phyloP scores from a whole-genome alignment of 2,329 filamentous ascomycete genomes.

The Rugonectria rugulosa region DNA sequence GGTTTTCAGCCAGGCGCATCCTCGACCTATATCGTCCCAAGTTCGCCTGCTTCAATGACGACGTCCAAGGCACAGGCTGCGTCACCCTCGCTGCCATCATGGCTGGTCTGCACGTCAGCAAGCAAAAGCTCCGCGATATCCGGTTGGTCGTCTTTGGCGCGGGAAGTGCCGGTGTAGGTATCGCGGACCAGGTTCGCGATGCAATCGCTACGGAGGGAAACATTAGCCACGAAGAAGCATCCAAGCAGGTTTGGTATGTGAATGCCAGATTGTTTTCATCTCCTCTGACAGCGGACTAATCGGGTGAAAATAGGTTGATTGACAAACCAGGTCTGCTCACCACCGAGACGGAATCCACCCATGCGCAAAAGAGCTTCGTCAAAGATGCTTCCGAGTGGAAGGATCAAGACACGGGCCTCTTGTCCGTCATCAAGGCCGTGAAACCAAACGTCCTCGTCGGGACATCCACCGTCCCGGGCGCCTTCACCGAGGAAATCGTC shows the following conservation, averaged over 20 bases:
- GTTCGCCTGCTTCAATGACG: slow-evolving; percentile 89
- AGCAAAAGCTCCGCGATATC: slow-evolving; percentile 71
- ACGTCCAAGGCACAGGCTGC: slow-evolving; percentile 88
- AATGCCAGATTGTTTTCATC: not conserved
- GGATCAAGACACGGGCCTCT: slow-evolving; percentile 63
- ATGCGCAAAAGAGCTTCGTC: slow-evolving; percentile 73
- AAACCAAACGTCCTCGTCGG: slow-evolving; percentile 85
- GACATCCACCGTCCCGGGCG: slow-evolving; percentile 78
- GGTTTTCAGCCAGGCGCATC: slow-evolving; percentile 68
- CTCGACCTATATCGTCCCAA: slow-evolving; percentile 77
- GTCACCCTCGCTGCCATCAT: slow-evolving; percentile 86
- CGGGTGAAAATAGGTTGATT: slow-evolving; percentile 65
- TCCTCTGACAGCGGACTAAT: not conserved
- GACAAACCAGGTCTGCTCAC: slow-evolving; percentile 83
- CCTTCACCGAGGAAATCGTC: slow-evolving; percentile 79
- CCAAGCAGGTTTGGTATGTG: slow-evolving; percentile 77
- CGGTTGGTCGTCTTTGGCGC: slow-evolving; percentile 80
- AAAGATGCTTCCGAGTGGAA: slow-evolving; percentile 71
- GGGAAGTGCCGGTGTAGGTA: slow-evolving; percentile 83
- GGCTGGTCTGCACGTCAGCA: slow-evolving; percentile 74
- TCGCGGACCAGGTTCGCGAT: slow-evolving; percentile 84
- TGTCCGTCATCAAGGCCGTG: slow-evolving; percentile 72
- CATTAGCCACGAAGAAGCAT: slow-evolving; percentile 76
- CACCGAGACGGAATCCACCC: slow-evolving; percentile 67
- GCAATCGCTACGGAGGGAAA: slow-evolving; percentile 75